These are phyloP conservation scores for Blastobotrys petasosporus DNA, from an alignment of 1,139 yeast species.

Conservation along the genomic window DNA sequence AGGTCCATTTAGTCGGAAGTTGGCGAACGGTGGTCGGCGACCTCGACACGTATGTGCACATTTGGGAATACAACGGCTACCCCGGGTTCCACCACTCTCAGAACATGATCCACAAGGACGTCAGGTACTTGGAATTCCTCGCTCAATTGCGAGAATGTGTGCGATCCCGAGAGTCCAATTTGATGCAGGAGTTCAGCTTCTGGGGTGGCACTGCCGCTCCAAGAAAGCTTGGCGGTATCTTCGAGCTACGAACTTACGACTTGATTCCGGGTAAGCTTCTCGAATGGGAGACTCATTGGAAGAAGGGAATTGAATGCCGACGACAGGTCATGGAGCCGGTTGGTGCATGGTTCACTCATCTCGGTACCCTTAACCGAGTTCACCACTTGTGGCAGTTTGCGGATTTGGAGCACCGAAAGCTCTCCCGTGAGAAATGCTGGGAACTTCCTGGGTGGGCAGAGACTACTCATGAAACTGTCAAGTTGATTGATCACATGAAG, in stretches of 20 bases:
- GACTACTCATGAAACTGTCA: conserved; percentile 40
- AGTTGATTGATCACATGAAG: conserved; percentile 37
- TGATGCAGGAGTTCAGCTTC: conserved; percentile 40
- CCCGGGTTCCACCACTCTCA: conserved; percentile 39
- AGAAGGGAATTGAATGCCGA: conserved; percentile 38
- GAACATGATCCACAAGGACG: conserved; percentile 32
- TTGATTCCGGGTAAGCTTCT: conserved; percentile 37
- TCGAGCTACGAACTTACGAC: conserved; percentile 38
- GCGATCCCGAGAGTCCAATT: conserved; percentile 32
- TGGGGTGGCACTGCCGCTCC: conserved; percentile 44
- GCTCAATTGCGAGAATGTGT: conserved; percentile 31
- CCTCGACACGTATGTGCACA: conserved; percentile 32
- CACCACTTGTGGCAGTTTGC: conserved; percentile 43
- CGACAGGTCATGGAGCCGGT: conserved; percentile 43
- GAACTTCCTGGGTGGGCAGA: conserved; percentile 42
- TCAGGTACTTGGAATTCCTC: conserved; percentile 30
- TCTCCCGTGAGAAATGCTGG: conserved; percentile 40
- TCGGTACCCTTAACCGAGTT: conserved; percentile 38
- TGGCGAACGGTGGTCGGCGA: conserved; percentile 42
- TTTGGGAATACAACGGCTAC: conserved; percentile 42
- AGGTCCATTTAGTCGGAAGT: conserved; percentile 38
- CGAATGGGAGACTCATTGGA: conserved; percentile 42
- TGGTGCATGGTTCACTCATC: conserved; percentile 42
- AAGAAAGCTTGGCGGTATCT: conserved; percentile 38
- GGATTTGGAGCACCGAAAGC: conserved; percentile 39